Base-by-base conservation (phyloP, 257 asterid genomes). In the Solanum pimpinellifolium region DNA sequence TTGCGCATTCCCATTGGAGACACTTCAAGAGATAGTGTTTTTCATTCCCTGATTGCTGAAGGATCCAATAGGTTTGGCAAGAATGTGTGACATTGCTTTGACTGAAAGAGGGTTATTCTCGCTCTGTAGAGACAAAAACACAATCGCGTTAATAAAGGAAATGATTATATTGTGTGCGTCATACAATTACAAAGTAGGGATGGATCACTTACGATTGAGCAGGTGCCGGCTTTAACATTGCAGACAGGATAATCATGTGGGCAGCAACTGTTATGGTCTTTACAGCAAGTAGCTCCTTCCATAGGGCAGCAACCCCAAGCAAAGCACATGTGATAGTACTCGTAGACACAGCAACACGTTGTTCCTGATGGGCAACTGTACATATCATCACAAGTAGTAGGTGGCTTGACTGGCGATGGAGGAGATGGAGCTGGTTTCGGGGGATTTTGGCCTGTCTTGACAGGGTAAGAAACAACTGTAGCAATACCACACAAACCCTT, bases 291-390 rank as follows among this genome's bases (percentile, higher is more conserved):
- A 60, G 98, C 98, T 1, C 93, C 92, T 77, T 93, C 94, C 6
- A 94, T 92, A 1, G 98, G 98, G 90, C 98, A 95, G 90, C 98
- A 95, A 2, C 98, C 98, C 98, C 98, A 95, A 9, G 90, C 91
- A 37, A 89, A 89, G 91, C 98, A 95, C 65, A 56, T 7, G 80
- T 41, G 59, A 4, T 29, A 12, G 88, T 72, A 91, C 66, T 92
- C 92, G 3, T 73, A 92, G 46, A 93, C 47, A 86, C 99, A 96
- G 91, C 99, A 96, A 68, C 99, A 96, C 11, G 98, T 96, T 68
- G 90, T 90, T 86, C 91, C 89, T 8, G 90, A 91, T 0, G 98
- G 93, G 92, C 99, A 96, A 11, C 87, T 41, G 12, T 89, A 82
- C 89, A 85, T 85, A 1, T 68, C 85, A 60, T 93, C 96, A 44